Percentiles rank a stretch among this genome's conserved stretches.
Conservation (phyloP, 164 flowering plant genomes). For the Echeveria elegans region DNA sequence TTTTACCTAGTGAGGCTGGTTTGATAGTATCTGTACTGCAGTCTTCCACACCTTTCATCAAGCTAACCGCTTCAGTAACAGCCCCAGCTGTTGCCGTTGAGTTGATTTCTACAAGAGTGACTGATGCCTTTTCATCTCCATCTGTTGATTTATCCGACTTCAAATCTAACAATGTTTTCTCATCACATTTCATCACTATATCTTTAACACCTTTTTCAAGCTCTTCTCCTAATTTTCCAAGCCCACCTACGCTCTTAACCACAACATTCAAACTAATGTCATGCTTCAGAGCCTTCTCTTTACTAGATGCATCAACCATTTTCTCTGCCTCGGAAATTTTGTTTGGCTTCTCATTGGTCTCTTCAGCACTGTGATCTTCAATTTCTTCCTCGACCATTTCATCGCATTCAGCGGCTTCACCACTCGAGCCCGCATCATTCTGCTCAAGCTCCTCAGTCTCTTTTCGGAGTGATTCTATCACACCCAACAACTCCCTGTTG, state of each 20-base stretch:
- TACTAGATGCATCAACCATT: not conserved
- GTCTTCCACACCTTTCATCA: not conserved
- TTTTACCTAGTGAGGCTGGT: not conserved
- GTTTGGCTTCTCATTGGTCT: not conserved
- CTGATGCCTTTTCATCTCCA: not conserved
- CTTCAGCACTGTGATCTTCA: not conserved
- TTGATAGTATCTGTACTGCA: not conserved
- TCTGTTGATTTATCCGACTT: slow-evolving; percentile 7
- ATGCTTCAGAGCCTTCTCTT: not conserved
- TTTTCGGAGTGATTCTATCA: slow-evolving; percentile 47
- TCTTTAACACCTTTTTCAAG: slow-evolving; percentile 2
- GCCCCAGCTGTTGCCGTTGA: not conserved
- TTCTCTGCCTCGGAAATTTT: not conserved
- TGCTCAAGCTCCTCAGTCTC: slow-evolving; percentile 22
- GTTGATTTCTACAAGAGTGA: not conserved
- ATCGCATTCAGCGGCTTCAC: slow-evolving; percentile 9
- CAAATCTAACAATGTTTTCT: not conserved
- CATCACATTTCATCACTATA: not conserved
- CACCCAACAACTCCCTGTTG: slow-evolving; percentile 61
- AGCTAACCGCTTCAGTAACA: not conserved
- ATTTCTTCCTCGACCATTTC: slow-evolving; percentile 4
- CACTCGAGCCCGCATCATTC: slow-evolving; percentile 12
- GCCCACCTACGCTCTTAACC: slow-evolving; percentile 1
- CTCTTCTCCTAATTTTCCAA: slow-evolving; percentile 7
- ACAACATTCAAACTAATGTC: not conserved